Base-by-base conservation (phyloP, 2,329 filamentous ascomycete species). In the Nothophoma quercina region DNA sequence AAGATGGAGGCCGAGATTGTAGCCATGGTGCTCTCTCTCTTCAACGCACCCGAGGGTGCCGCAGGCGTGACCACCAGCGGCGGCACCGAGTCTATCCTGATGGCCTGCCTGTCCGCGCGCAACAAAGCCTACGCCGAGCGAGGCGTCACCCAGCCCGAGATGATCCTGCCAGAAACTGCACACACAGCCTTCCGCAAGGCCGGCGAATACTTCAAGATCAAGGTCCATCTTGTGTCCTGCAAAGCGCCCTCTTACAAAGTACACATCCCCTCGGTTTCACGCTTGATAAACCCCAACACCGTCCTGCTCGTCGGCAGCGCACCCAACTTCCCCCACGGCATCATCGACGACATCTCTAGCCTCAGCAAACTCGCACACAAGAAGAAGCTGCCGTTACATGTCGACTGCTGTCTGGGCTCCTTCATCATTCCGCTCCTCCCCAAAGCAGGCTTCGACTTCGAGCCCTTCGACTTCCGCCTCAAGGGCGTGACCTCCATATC, bases 1-100 rank as follows among this genome's bases (percentile, higher is more conserved):
- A 99, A 99, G 84, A 99, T 99, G 95, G 95, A 99, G 80, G 93
- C 95, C 35, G 95, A 99, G 79, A 81, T 99, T 56, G 95, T 99
- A 44, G 89, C 93, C 61, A 99, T 99, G 93, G 92, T 86, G 23
- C 79, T 96, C 56, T 84, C 85, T 35, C 79, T 99, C 74, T 99
- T 97, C 81, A 91, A 96, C 74, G 92, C 89, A 7, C 95, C 95
- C 3, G 79, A 86, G n/a, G 88, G 86, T 49, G 91, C 88, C 23
- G 93, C 90, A 5, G 95, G 95, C 58, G 91, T 95, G 8, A 92
- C 90, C 13, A 98, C 95, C 1, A 90, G 89, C 57, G 95, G 95
- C 58, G 95, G 95, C 40, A 97, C 95, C 0, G 95, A 99, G 77
- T 96, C 91, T 54, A 99, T 99, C 67, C 80, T 99, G 50, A 96